These are phyloP conservation scores for Thermomyces lanuginosus DNA, from an alignment of 2,329 filamentous ascomycete genomes.

Conservation along the genomic window DNA sequence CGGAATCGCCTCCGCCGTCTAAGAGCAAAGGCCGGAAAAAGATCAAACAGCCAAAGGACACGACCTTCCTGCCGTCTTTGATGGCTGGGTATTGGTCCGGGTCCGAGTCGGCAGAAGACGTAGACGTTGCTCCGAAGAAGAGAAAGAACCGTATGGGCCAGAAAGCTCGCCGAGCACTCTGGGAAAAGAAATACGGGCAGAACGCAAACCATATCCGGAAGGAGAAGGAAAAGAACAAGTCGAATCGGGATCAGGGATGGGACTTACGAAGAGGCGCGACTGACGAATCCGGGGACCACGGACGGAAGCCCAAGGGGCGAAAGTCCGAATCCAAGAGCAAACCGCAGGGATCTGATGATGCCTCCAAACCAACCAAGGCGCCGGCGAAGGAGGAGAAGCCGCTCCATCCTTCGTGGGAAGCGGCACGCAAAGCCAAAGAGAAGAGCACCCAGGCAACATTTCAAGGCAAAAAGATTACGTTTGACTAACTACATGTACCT, in stretches of 20 bases:
- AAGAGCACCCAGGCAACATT: conserved; percentile 38
- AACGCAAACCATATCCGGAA: conserved; percentile 41
- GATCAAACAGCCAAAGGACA: conserved; percentile 17
- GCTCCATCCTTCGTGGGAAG: conserved; percentile 50
- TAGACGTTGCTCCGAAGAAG: conserved; percentile 22
- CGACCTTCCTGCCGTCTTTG: conserved; percentile 45
- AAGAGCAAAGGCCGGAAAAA: conserved; percentile 11
- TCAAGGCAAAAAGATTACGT: conserved; percentile 45
- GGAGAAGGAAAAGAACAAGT: conserved; percentile 12
- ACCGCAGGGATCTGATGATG: conserved; percentile 5
- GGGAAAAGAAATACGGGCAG: conserved; percentile 45
- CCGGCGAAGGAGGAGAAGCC: conserved; percentile 31
- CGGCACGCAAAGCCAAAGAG: conserved; percentile 43
- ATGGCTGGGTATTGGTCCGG: conserved; percentile 48
- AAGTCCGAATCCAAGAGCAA: conserved; percentile 10
- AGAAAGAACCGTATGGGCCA: conserved; percentile 49
- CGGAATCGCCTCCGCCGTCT: conserved; percentile 13
- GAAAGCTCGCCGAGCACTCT: conserved; percentile 42
- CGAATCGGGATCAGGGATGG: conserved; percentile 38
- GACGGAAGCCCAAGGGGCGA: conserved; percentile 8
- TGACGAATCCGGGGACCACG: conserved; percentile 9
- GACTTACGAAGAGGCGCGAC: conserved; percentile 43
- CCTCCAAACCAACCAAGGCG: conserved; percentile 6
- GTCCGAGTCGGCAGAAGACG: conserved; percentile 39
- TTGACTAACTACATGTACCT: too few species aligned